A percentile compares a stretch with the other conserved stretches of the same genome.
These are phyloP conservation scores for Fusarium torulosum DNA, from an alignment of 2,329 filamentous ascomycete species.

Conservation along the genomic window DNA sequence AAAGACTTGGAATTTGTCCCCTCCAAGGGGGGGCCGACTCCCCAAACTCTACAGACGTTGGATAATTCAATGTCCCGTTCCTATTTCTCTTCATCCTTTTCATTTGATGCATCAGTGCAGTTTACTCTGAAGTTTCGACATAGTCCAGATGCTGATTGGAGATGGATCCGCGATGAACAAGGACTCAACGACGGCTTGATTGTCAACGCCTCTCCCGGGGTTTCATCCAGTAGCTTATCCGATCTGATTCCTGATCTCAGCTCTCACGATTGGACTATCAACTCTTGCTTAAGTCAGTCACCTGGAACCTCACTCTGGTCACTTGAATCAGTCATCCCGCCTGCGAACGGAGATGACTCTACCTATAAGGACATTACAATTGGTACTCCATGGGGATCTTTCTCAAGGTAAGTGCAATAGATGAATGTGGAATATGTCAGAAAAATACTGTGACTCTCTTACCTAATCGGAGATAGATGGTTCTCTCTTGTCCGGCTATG, in stretches of 20 bases:
- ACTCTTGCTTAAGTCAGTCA: conserved; percentile 71
- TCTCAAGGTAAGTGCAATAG: conserved; percentile 61
- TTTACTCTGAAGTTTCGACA: conserved; percentile 81
- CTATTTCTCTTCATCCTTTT: conserved; percentile 67
- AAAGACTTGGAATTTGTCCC: conserved; percentile 62
- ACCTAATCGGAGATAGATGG: conserved; percentile 68
- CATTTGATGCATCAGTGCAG: conserved; percentile 62
- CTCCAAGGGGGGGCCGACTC: conserved; percentile 46
- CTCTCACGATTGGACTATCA: conserved; percentile 63
- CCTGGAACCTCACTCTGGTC: conserved; percentile 78
- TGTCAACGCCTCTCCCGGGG: conserved; percentile 55
- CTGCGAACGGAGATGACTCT: conserved; percentile 70
- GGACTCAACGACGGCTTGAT: conserved; percentile 74
- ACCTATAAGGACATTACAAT: conserved; percentile 68
- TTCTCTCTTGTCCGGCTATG: conserved; percentile 85
- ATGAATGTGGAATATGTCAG: neutral
- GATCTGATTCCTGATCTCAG: conserved; percentile 71
- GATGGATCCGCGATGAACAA: conserved; percentile 76
- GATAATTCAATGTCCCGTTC: conserved; percentile 51
- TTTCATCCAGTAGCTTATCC: conserved; percentile 57
- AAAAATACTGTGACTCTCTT: neutral
- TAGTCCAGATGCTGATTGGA: conserved; percentile 68
- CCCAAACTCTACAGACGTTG: conserved; percentile 64
- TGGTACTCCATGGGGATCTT: conserved; percentile 71
- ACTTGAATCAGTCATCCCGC: conserved; percentile 68